Percentiles rank a stretch among this genome's conserved stretches.
These are phyloP conservation scores for Pinus tabuliformis DNA, from an alignment of 75 land plant species.

Conservation along the genomic window DNA sequence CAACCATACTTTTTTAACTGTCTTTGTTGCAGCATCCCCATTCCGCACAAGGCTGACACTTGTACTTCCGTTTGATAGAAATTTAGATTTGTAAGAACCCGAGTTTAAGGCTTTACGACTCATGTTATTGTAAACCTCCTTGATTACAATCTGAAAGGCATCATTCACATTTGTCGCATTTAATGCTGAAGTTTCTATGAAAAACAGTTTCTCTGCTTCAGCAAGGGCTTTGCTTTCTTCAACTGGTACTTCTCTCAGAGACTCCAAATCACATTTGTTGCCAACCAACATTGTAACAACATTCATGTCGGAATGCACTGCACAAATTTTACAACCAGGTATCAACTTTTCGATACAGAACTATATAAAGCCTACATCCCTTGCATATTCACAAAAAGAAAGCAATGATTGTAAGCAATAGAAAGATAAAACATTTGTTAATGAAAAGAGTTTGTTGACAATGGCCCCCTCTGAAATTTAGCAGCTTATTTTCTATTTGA, in stretches of 20 bases:
- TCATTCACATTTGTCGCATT: slow-evolving; percentile 25
- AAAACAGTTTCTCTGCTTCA: slow-evolving; percentile 37
- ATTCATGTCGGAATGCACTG: slow-evolving; percentile 51
- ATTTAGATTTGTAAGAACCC: slow-evolving; percentile 5
- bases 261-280: slow-evolving; percentile 59
- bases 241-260: slow-evolving; percentile 41
- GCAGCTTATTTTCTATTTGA: background rate
- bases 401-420: too few relatives aligned
- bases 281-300: slow-evolving; percentile 74
- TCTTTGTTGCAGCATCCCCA: background rate
- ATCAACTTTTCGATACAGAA: too few relatives aligned
- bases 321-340: too few relatives aligned
- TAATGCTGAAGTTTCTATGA: slow-evolving; percentile 52
- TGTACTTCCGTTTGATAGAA: background rate
- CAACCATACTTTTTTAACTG: background rate
- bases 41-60: background rate
- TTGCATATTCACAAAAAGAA: too few relatives aligned
- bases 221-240: slow-evolving; percentile 47
- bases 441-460: too few relatives aligned
- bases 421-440: too few relatives aligned
- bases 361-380: too few relatives aligned
- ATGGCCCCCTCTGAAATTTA: too few relatives aligned
- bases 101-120: slow-evolving; percentile 29
- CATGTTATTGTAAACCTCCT: slow-evolving; percentile 35
- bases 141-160: slow-evolving; percentile 38